Base-by-base conservation (phyloP, 164 flowering plant genomes). In the Litsea cubeba region DNA sequence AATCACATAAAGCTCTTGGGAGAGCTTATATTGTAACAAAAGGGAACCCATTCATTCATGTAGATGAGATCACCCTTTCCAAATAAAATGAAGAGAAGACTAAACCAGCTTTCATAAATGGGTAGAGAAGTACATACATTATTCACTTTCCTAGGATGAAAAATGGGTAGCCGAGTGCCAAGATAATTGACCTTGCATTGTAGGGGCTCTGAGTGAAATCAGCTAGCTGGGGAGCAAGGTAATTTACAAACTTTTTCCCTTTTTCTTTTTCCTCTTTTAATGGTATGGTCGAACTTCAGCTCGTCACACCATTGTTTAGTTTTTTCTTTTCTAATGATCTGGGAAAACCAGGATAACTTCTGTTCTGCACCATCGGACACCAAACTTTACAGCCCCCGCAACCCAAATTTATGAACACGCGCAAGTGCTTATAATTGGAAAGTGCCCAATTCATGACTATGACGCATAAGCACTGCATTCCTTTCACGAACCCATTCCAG, bases 401-500 rank as follows among this genome's bases (percentile, higher is more conserved):
- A 12, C 35, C 25, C 26, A 14, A 65, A 28, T 28, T 30, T 15
- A 28, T 3, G 35, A 28, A 18, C 23, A 66, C n/a, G 17, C 18
- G 22, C 14, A 28, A 20, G 12, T 54, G 35, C 40, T 40, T 79
- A 93, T 68, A 95, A 74, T 73, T 81, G 95, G 81, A 91, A 93
- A 74, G 80, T 83, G 67, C 95, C 95, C 76, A 95, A 73, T 74
- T 90, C 90, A 8, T 80, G 85, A 69, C 91, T 88, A 71, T 91
- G 96, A 54, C 86, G 84, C 17, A 76, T 62, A 26, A 95, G 91
- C 50, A 77, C 69, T 15, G 91, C 89, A 78, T 89, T 87, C 60
- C 94, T 83, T 58, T 78, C 84, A 68, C 81, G 84, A 63, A 74
- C 82, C 99, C 99, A 95, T 76, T 85, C 89, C 23, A 95, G 80